These are phyloP conservation scores for Corchorus capsularis DNA, from an alignment of 345 rosid species.

Conservation along the genomic window DNA sequence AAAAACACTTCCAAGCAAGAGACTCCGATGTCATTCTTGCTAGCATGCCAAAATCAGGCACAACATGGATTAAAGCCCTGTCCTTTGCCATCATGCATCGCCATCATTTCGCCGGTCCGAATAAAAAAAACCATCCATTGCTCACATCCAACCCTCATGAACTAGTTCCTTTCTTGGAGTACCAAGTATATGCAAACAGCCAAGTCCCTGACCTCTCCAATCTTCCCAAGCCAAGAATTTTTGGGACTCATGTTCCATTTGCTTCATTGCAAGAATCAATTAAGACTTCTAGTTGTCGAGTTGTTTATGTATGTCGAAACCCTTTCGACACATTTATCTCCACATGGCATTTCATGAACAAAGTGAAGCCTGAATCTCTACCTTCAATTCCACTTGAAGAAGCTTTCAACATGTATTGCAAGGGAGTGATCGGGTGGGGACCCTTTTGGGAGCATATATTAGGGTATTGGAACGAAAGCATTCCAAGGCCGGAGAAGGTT, in stretches of 20 bases:
- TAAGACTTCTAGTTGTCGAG: constrained; percentile 26
- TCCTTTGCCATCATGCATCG: constrained; percentile 43
- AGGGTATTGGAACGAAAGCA: constrained; percentile 53
- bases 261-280: constrained; percentile 34
- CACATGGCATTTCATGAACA: constrained; percentile 42
- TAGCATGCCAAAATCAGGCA: constrained; percentile 60
- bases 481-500: constrained; percentile 42
- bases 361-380: constrained; percentile 24
- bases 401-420: constrained; percentile 45
- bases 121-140: constrained; percentile 38
- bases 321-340: constrained; percentile 58
- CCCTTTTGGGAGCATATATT: constrained; percentile 59
- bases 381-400: constrained; percentile 39
- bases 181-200: constrained; percentile 43
- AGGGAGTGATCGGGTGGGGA: constrained; percentile 46
- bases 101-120: constrained; percentile 1
- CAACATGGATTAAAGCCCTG: constrained; percentile 62
- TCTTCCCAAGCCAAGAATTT: constrained; percentile 39
- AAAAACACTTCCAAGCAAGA: constrained; percentile 37
- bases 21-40: constrained; percentile 42
- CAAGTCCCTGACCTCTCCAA: constrained; percentile 42
- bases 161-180: constrained; percentile 60
- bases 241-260: constrained; percentile 54
- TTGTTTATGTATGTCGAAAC: constrained; percentile 52
- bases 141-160: constrained; percentile 55